Percentiles rank a stretch among this genome's conserved stretches.
phyloP scores from a whole-genome alignment of 495 filamentous ascomycete species.

The Penicillium waksmanii region DNA sequence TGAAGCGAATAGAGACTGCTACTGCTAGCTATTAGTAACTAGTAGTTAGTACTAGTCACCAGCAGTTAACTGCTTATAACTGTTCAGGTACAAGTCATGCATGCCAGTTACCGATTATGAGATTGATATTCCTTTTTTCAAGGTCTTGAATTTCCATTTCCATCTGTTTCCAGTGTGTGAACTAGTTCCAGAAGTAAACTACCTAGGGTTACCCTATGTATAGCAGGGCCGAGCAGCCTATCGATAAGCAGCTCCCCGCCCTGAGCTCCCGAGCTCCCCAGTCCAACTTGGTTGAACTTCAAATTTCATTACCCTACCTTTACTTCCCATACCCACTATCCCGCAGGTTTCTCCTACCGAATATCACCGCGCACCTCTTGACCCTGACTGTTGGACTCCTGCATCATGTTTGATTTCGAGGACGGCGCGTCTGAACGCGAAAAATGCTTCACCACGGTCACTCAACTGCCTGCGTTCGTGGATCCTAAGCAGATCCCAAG shows the following conservation, averaged over 20 bases:
- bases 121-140: no score
- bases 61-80: no score
- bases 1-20: not conserved
- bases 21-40: not conserved
- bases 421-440: slow-evolving; percentile 58
- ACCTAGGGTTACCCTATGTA: no score
- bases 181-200: no score
- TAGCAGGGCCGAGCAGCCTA: no score
- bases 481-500: slow-evolving; percentile 70
- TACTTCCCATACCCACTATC: no score
- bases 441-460: slow-evolving; percentile 76
- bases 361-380: not conserved
- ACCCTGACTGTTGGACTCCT: not conserved
- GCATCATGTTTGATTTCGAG: slow-evolving; percentile 60
- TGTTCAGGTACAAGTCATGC: no score
- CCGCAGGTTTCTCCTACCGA: not conserved
- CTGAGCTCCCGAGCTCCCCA: no score
- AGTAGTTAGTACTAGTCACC: no score
- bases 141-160: no score
- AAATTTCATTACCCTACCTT: not conserved
- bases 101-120: no score
- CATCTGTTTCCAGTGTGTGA: no score
- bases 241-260: not conserved
- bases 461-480: slow-evolving; percentile 63
- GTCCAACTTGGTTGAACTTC: not conserved